Evolutionary conservation across 257 asterid genomes (phyloP), one percentile per base, ranked within the genome.

Genomic region (Solanum acaule): DNA sequence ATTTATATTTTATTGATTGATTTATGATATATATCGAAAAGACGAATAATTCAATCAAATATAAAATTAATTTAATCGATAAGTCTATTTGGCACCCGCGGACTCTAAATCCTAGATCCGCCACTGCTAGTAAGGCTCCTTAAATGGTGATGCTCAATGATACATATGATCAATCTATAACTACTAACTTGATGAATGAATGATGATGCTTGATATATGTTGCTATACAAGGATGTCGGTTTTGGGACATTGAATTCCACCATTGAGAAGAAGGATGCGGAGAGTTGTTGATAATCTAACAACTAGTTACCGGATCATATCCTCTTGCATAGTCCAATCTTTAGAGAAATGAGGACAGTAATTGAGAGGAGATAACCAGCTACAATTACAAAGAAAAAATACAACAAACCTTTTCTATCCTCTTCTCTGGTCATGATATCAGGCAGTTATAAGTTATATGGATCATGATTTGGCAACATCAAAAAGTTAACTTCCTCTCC

Each of bases 101-200:
- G 33, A 31, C 33, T 31, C 33, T 31, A 31, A 31, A 31, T 31
- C 33, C 33, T 31, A 2, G 33, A 31, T 31, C 33, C 33, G 33
- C 33, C 33, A 31, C 33, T 31, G 33, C 33, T 42, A 87, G 23
- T 40, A 38, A 72, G 25, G 65, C 49, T 34, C 22, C 40, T 59
- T 78, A 11, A 86, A 81, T 88, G 82, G 89, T 93, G 92, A 91
- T 16, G 83, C 87, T 59, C 92, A 91, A 16, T 89, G 63, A 38
- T 91, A 25, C 4, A 67, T 25, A 88, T 13, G 94, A 91, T 92
- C 94, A 92, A 27, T 35, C 40, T 68, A 84, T 85, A 40, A 38
- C 42, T 42, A 31, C 49, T 61, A 46, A 46, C 79, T 29, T 22
- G 63, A 63, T 63, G 31, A 63, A 49, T 31, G 72, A 52, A 49